Base-by-base conservation (phyloP, 1,139 yeast genomes). In the Kluyveromyces marxianus region DNA sequence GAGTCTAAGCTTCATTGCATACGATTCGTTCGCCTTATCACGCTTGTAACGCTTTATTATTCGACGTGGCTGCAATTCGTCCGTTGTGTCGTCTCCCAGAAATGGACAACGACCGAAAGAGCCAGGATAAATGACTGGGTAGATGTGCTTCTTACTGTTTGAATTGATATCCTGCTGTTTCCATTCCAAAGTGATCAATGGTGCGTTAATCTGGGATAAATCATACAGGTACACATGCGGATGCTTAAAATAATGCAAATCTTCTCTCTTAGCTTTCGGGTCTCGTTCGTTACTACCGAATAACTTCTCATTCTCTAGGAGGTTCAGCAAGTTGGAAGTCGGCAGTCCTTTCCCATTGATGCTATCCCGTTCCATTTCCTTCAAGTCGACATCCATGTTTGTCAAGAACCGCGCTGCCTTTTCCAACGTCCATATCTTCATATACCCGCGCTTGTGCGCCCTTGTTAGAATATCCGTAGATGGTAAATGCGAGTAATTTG, bases 221-320 rank as follows among this genome's bases (percentile, higher is more conserved):
- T 94, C 98, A 67, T 85, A 92, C 29, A 88, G 83, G 53, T 84
- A 80, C 35, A 89, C 69, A 64, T 82, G 89, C 6, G 82, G 79
- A n/a, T 78, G 75, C 45, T 81, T 81, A 64, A 94, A 86, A 62
- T 87, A 86, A 60, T 83, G 81, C 57, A 85, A 76, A 62, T 90
- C 97, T 54, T 87, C 96, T 47, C 96, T 74, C 54, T 75, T 81
- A 4, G 95, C 90, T 53, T 74, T 76, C 24, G 95, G 94, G 63
- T 90, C 97, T 54, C 96, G 75, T 65, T 92, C 97, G 34, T 85
- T 77, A 1, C 96, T 85, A 7, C 96, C 96, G 61, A 80, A 79
- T 25, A 87, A 69, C 58, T 87, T 86, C 62, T 94, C 98, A 59
- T 87, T 90, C 52, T 80, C 80, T 54, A 90, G 74, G 53, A 92